Base-by-base conservation (phyloP, 768 basidiomycete species). In the Trametes maxima region DNA sequence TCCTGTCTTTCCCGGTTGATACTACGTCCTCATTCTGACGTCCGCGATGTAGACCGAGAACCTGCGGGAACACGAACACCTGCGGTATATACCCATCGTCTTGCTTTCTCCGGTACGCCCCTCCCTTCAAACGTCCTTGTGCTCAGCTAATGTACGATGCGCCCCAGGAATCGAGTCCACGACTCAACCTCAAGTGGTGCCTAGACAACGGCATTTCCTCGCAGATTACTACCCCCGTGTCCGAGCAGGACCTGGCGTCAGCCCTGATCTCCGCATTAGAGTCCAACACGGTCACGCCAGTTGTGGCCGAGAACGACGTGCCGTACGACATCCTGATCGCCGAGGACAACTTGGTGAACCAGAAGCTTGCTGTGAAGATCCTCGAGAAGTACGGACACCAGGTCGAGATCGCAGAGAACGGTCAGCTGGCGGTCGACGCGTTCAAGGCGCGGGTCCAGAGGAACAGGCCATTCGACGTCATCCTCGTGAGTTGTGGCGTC, bases 381-480 rank as follows among this genome's bases (percentile, higher is more conserved):
- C 78, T 99, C 14, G 96, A 98, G 76, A 94, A 92, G 70, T 95
- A 95, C 57, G 95, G 97, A 0, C 97, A 98, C 70, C 83, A 86
- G 10, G 94, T 97, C 24, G 94, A 97, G 79, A 94, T 98, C 59
- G 97, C 95, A 17, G 96, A 98, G 80, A 98, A 99, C 71, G 96
- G 96, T 8, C 90, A 89, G 65, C 78, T 97, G 59, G 96, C 96
- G 0, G 86, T 98, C 36, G 95, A 98, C 71, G 89, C 90, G 42
- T 94, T 94, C 80, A 94, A 93, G 76, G 82, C 84, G 59, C 79
- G 94, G 47, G 82, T 89, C 5, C 78, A 82, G 46, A 85, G 85
- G 68, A 81, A 77, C 67, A 85, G 84, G 70, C 92, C 90, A 17
- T 97, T 92, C 70, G 92, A 97, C 73, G 90, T 97, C 66, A 93